phyloP scores from a whole-genome alignment of 768 basidiomycete genomes.

The Rhizopogon sp. region DNA sequence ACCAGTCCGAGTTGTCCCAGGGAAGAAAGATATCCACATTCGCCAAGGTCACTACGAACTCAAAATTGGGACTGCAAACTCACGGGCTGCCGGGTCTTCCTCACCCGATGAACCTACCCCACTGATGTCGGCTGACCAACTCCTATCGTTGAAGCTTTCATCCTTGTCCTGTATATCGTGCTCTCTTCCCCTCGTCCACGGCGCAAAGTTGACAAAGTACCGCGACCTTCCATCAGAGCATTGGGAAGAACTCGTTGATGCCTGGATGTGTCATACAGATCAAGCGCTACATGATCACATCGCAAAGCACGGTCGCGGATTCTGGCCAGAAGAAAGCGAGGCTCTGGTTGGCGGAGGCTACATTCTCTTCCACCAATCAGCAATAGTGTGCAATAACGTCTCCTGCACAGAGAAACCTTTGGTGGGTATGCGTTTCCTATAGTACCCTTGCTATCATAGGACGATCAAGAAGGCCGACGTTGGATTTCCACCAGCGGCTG shows the following conservation, averaged over 20 bases:
- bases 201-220: slow-evolving; percentile 47
- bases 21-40: slow-evolving; percentile 53
- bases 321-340: slow-evolving; percentile 72
- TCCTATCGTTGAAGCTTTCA: slow-evolving; percentile 48
- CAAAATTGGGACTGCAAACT: slow-evolving; percentile 46
- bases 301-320: slow-evolving; percentile 53
- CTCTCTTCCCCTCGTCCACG: slow-evolving; percentile 61
- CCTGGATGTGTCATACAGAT: slow-evolving; percentile 97
- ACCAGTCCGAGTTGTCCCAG: slow-evolving; percentile 52
- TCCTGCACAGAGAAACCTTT: slow-evolving; percentile 32
- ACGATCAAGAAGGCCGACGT: slow-evolving; percentile 91
- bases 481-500: slow-evolving; percentile 65
- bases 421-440: slow-evolving; percentile 43
- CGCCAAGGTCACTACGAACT: slow-evolving; percentile 65
- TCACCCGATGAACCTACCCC: slow-evolving; percentile 32
- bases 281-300: slow-evolving; percentile 76
- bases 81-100: not conserved
- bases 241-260: slow-evolving; percentile 95
- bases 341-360: slow-evolving; percentile 91
- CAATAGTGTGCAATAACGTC: not conserved
- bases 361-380: slow-evolving; percentile 48
- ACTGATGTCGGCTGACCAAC: slow-evolving; percentile 68
- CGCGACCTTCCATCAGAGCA: slow-evolving; percentile 92
- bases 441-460: slow-evolving; percentile 34
- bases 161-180: slow-evolving; percentile 78